Base-by-base conservation (phyloP, 1,284 basidiomycete genomes). In the Ceratorhiza oryzae-sativae region DNA sequence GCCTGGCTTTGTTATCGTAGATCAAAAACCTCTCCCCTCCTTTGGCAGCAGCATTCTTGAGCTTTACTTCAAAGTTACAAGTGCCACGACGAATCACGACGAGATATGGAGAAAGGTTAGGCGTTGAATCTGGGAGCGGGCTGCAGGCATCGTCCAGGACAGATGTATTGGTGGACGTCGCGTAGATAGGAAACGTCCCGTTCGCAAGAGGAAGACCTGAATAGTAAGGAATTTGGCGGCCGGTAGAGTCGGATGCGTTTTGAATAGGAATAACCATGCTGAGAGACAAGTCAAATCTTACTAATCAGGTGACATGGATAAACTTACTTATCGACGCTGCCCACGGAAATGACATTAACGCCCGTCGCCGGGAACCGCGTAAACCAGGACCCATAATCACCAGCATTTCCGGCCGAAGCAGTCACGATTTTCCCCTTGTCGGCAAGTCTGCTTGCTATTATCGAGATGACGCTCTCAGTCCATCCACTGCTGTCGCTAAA, bases 21-120 rank as follows among this genome's bases (percentile, higher is more conserved):
- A 87, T 83, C n/a, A 87, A 76, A 5, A 80, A 78, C 39, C 81
- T 76, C 20, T 82, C 81, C 0, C 79, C 86, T 3, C 86, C 85
- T 75, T 86, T 86, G 0, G 82, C 85, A 18, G 83, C 84, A 27
- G 83, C 77, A 74, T 87, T 87, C 0, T 77, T 77, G 56, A 86
- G 70, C 75, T 86, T 86, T 0, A 79, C 75, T 71, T 84, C 84
- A 73, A 85, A 86, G 5, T 81, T 78, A 75, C 86, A 87, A 30
- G 80, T 82, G 3, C 87, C 87, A 27, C 87, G 81, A 41, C 85
- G 82, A 49, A 88, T 80, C 58, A 88, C 75, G 1, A 84, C 84
- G 12, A 87, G 76, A 62, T 80, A 84, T 1, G 75, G 74, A 5
- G 84, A 83, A 1, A 89, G 80, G 76, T 87, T 82, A 0, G 87